Evolutionary conservation across 306 rosid genomes (phyloP).

Genomic region (Chamaecrista fasciculata): DNA sequence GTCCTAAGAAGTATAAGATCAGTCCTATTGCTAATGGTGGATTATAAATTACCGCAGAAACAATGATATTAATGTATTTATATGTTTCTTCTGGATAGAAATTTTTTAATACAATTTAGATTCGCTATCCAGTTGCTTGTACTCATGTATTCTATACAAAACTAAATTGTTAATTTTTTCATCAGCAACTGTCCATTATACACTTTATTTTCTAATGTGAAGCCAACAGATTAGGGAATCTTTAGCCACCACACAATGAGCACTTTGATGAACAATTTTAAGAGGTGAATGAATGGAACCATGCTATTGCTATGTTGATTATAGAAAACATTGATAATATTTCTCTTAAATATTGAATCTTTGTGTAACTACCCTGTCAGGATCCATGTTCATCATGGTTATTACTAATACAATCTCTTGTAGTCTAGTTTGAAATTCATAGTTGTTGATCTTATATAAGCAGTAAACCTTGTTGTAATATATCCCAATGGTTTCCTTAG

Average conservation of each 20-base stretch:
- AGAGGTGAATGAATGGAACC: constrained; percentile 8
- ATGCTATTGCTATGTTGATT: constrained; percentile 1
- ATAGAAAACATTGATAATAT: not conserved
- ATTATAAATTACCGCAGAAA: not conserved
- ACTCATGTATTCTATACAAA: not conserved
- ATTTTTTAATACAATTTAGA: no score
- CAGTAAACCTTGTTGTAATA: not conserved
- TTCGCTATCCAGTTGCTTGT: not conserved
- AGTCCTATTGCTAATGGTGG: no score
- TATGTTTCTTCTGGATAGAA: no score
- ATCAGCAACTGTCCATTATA: not conserved
- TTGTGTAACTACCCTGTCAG: constrained; percentile 8
- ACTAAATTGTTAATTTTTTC: not conserved
- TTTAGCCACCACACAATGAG: not conserved
- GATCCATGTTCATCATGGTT: not conserved
- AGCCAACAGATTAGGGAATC: not conserved
- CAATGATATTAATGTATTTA: not conserved
- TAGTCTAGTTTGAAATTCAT: not conserved
- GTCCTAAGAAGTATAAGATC: not conserved
- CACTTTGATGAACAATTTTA: not conserved
- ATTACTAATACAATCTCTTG: constrained; percentile 1
- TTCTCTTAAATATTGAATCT: not conserved
- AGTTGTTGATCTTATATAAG: constrained; percentile 5
- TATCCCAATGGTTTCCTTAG: not conserved
- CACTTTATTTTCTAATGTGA: not conserved